Evolutionary conservation across 768 basidiomycete genomes (phyloP), one percentile per base, ranked within the genome.

Genomic region (Tylopilus rubrobrunneus): DNA sequence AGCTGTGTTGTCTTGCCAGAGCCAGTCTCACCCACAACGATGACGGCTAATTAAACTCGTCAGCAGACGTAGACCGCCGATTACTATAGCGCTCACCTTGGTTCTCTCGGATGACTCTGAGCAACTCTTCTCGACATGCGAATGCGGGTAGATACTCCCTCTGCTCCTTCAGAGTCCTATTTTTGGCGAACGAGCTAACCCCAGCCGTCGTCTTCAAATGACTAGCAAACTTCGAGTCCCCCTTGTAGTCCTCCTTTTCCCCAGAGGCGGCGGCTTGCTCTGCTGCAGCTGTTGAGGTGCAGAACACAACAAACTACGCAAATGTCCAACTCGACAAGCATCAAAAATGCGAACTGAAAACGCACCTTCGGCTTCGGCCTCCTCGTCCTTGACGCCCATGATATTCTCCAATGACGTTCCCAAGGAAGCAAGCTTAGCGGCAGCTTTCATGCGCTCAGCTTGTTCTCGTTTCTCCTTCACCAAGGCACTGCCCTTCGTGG

Each of bases 21-120:
- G 10, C 97, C 97, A n/a, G 97, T 99, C 72, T 99, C 97, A n/a
- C 97, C 97, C 39, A 99, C 90, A 37, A 98, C 92, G 52, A 99
- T 84, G 45, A 90, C 77, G 36, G 98, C 97, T 97, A 59, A 48
- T 49, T 8, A 21, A 29, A 5, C 19, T 48, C 14, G 6, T 44
- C 21, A 47, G 48, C 47, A 53, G 17, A 52, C 36, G 28, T 28
- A 29, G 3, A 29, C 4, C 1, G 3, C 7, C 29, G 19, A 23
- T 6, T 15, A 9, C n/a, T 7, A 19, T 8, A 46, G 44, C 2
- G 62, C 71, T 46, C 50, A 87, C 94, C 94, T 84, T 99, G 97
- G 65, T 98, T 96, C 62, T 99, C 97, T 41, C 96, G 79, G 33
- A 98, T 81, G 34, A 84, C 80, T 65, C 81, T 86, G 76, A 98